These are phyloP conservation scores for Alternaria gaisen DNA, from an alignment of 2,329 filamentous ascomycete species.

Conservation along the genomic window DNA sequence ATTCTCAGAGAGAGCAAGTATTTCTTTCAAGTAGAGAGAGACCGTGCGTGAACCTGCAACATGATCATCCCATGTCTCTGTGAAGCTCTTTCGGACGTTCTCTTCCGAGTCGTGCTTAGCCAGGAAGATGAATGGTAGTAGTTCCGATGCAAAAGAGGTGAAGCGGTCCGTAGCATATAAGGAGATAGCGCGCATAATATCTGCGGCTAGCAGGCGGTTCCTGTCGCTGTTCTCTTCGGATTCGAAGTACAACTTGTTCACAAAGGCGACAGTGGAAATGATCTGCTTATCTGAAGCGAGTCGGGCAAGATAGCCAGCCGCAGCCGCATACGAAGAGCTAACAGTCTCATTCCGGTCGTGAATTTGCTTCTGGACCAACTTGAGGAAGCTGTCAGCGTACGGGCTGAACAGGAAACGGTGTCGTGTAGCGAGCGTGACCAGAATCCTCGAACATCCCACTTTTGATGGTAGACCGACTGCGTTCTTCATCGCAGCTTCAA, in stretches of 20 bases:
- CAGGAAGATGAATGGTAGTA: slow-evolving; percentile 88
- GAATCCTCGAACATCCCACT: slow-evolving; percentile 84
- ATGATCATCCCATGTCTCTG: slow-evolving; percentile 88
- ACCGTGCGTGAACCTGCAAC: slow-evolving; percentile 86
- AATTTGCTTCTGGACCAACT: slow-evolving; percentile 79
- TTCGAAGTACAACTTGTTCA: slow-evolving; percentile 78
- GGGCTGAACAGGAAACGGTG: slow-evolving; percentile 78
- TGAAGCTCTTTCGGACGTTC: slow-evolving; percentile 80
- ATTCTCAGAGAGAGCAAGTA: slow-evolving; percentile 71
- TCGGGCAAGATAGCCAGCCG: slow-evolving; percentile 84
- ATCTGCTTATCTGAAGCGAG: slow-evolving; percentile 67
- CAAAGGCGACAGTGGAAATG: slow-evolving; percentile 62
- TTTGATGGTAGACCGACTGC: slow-evolving; percentile 94
- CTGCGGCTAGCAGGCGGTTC: slow-evolving; percentile 77
- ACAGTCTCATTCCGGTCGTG: slow-evolving; percentile 95
- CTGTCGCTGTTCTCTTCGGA: slow-evolving; percentile 79
- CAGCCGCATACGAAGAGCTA: slow-evolving; percentile 84
- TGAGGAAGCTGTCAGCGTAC: slow-evolving; percentile 78
- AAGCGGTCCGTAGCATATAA: slow-evolving; percentile 92
- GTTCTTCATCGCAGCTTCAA: slow-evolving; percentile 82
- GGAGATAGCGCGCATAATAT: slow-evolving; percentile 82
- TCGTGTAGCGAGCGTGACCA: slow-evolving; percentile 84
- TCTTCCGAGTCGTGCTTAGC: slow-evolving; percentile 86
- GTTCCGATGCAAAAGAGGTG: slow-evolving; percentile 73
- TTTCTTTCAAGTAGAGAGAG: slow-evolving; percentile 84